Conservation (phyloP, 495 filamentous ascomycete species). For the Cairneyella variabilis region DNA sequence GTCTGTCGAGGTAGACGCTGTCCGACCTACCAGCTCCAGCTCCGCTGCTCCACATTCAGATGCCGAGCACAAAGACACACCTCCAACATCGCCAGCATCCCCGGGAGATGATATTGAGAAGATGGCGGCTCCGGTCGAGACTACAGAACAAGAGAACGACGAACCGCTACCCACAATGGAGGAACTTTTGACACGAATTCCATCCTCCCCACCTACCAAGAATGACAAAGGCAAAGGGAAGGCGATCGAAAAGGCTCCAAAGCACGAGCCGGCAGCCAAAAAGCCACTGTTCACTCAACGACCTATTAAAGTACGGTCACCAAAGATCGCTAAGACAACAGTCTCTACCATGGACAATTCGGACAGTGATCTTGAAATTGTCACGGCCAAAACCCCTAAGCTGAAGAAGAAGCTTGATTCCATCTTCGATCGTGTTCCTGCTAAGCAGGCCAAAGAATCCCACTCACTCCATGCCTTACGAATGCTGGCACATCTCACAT, state of each 20-base stretch:
- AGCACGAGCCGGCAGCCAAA: conserved; percentile 23
- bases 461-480: conserved; percentile 64
- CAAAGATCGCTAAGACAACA: conserved; percentile 32
- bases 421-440: conserved; percentile 67
- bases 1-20: conserved; percentile 32
- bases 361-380: conserved; percentile 64
- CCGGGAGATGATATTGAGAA: conserved; percentile 27
- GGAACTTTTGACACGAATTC: conserved; percentile 9
- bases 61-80: conserved; percentile 44
- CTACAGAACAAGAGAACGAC: conserved; percentile 4
- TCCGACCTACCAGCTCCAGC: conserved; percentile 35
- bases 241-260: conserved; percentile 26
- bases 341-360: conserved; percentile 40
- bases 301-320: conserved; percentile 18
- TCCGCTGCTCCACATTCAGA: conserved; percentile 36
- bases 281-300: conserved; percentile 14
- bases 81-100: conserved; percentile 45
- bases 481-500: conserved; percentile 71
- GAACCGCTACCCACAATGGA: conserved; percentile 33
- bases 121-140: neutral
- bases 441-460: conserved; percentile 54
- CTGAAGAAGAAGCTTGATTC: conserved; percentile 37
- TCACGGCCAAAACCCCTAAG: conserved; percentile 29
- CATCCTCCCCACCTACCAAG: conserved; percentile 12
- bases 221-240: conserved; percentile 55